Conservation (phyloP, 2,329 filamentous ascomycete species). For the Herpotrichia juniperi region DNA sequence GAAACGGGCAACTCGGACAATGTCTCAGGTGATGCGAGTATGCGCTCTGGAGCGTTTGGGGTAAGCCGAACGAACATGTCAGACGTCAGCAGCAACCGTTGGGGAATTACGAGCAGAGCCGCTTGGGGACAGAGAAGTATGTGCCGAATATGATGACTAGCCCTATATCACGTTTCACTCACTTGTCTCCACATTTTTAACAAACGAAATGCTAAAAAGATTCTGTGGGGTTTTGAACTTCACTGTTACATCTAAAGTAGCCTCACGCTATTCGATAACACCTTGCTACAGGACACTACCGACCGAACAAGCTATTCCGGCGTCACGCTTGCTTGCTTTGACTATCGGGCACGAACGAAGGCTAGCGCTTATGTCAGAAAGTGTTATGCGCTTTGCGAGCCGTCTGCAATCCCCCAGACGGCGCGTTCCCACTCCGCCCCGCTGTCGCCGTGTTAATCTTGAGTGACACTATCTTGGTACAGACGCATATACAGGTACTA, state of each 20-base stretch:
- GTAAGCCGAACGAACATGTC: too few relatives aligned
- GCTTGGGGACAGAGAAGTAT: too few relatives aligned
- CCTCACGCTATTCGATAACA: constrained; percentile 15
- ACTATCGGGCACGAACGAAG: not conserved
- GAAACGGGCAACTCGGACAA: not conserved
- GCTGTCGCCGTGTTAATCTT: not conserved
- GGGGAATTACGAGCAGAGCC: too few relatives aligned
- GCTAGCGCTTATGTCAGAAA: constrained; percentile 21
- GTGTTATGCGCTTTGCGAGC: not conserved
- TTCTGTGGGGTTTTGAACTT: not conserved
- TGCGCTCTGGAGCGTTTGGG: not conserved
- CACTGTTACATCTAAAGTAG: constrained; percentile 14
- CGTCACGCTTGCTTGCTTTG: not conserved
- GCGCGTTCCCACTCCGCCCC: not conserved
- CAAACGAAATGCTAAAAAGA: too few relatives aligned
- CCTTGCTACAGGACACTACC: not conserved
- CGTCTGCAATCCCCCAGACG: not conserved
- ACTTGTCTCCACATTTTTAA: too few relatives aligned
- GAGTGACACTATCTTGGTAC: not conserved
- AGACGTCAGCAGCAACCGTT: too few relatives aligned
- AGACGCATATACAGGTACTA: not conserved
- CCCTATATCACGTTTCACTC: too few relatives aligned
- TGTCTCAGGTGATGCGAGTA: not conserved
- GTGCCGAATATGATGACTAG: too few relatives aligned
- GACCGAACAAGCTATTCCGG: not conserved